phyloP scores from a whole-genome alignment of 202 grass and related monocot genomes.

The Alloteropsis angusta region DNA sequence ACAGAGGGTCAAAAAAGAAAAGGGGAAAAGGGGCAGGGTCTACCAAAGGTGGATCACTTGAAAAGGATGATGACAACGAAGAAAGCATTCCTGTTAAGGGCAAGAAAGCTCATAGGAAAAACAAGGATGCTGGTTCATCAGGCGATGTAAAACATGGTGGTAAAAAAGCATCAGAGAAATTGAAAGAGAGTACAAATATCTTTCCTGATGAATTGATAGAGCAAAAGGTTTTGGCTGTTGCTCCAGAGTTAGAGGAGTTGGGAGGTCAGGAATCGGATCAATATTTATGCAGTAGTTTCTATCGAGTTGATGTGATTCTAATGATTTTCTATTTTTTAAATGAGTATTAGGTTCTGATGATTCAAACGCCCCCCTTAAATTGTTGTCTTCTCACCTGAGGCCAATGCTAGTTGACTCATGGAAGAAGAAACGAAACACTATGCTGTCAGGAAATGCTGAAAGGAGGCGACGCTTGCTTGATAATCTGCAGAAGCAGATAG shows the following conservation, averaged over 20 bases:
- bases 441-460: constrained; percentile 86
- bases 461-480: constrained; percentile 73
- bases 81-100: constrained; percentile 69
- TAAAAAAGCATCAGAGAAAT: constrained; percentile 73
- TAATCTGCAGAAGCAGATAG: constrained; percentile 87
- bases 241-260: constrained; percentile 78
- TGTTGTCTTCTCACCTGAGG: constrained; percentile 69
- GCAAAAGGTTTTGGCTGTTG: constrained; percentile 62
- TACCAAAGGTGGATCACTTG: constrained; percentile 46
- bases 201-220: constrained; percentile 76
- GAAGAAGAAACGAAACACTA: constrained; percentile 78
- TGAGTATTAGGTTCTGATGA: constrained; percentile 47
- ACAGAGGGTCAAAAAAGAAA: constrained; percentile 84
- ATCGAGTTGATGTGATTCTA: constrained; percentile 8
- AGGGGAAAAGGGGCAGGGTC: constrained; percentile 59
- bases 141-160: constrained; percentile 42
- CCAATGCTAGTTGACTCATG: constrained; percentile 83
- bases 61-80: constrained; percentile 72
- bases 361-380: constrained; percentile 45
- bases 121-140: constrained; percentile 56
- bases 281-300: constrained; percentile 15
- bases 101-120: constrained; percentile 85
- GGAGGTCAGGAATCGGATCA: constrained; percentile 47
- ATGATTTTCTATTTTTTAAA: neutral
- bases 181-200: constrained; percentile 54